Evolutionary conservation across 371 early-diverging fungal genomes (phyloP).

Genomic region (Zopfochytrium polystomum): DNA sequence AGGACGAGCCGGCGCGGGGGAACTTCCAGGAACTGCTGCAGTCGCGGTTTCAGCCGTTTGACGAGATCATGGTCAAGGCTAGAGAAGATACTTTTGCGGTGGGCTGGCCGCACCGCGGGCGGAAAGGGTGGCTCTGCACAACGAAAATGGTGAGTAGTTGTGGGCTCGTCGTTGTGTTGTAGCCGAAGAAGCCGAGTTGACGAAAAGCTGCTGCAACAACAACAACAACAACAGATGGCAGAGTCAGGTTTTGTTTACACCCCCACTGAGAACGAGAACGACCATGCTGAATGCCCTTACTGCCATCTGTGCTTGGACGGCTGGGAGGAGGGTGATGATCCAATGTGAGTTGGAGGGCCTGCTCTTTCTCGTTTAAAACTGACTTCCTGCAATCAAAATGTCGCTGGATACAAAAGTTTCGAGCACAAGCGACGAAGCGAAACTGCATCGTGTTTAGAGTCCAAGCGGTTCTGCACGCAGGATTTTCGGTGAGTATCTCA

Average conservation of each 20-base stretch:
- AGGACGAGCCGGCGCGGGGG: background rate
- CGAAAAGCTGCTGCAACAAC: too few species aligned
- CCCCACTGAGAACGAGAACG: constrained; percentile 11
- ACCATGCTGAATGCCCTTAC: constrained; percentile 21
- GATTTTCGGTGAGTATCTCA: too few species aligned
- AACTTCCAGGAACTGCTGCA: background rate
- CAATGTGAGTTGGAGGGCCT: constrained; percentile 16
- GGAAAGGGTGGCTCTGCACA: background rate
- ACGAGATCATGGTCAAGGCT: background rate
- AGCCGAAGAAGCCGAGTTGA: too few species aligned
- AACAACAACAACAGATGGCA: constrained; percentile 7
- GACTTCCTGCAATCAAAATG: background rate
- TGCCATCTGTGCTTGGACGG: constrained; percentile 22
- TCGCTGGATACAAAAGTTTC: background rate
- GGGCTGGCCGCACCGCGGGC: constrained; percentile 1
- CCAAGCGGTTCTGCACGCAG: too few species aligned
- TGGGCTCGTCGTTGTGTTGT: background rate
- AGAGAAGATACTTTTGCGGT: background rate
- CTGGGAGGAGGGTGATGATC: constrained; percentile 25
- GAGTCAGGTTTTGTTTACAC: constrained; percentile 13
- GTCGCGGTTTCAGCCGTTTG: background rate
- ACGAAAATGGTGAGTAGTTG: background rate
- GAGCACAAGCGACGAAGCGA: constrained; percentile 15
- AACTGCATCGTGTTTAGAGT: constrained; percentile 20
- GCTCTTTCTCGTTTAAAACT: background rate